Percentiles rank a stretch among this genome's conserved stretches.
Evolutionary conservation across 2,329 filamentous ascomycete species (phyloP).

Genomic region (Bipolaris sorokiniana): DNA sequence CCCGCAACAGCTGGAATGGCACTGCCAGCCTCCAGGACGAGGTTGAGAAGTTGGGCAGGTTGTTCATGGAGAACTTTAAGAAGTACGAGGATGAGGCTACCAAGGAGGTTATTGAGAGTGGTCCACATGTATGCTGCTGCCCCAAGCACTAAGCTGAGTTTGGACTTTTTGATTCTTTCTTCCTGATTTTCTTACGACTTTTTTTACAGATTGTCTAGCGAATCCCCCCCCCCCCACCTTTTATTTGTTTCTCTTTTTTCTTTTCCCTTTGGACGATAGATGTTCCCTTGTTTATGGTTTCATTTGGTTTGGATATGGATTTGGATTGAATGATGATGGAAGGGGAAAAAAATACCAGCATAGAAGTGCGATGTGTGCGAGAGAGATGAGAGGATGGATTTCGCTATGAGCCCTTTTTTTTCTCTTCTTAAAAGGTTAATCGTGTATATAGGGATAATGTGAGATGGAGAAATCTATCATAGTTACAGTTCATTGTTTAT

Average conservation of each 20-base stretch:
- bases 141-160: slow-evolving; percentile 36
- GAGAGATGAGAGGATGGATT: no score
- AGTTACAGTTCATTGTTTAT: no score
- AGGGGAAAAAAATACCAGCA: neutral
- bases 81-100: slow-evolving; percentile 85
- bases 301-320: no score
- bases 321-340: no score
- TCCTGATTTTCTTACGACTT: slow-evolving; percentile 9
- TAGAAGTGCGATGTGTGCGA: neutral
- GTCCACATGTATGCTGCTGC: slow-evolving; percentile 52
- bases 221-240: no score
- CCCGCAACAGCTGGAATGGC: slow-evolving; percentile 88
- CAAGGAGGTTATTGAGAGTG: slow-evolving; percentile 54
- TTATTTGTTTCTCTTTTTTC: neutral
- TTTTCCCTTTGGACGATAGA: neutral
- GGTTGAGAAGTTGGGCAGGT: slow-evolving; percentile 84
- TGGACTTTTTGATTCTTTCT: slow-evolving; percentile 9
- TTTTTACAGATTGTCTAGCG: slow-evolving; percentile 18
- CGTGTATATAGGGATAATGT: no score
- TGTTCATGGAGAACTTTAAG: slow-evolving; percentile 98
- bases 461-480: no score
- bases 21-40: slow-evolving; percentile 82
- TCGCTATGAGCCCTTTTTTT: no score
- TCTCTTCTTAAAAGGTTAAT: no score
- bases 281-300: neutral